Evolutionary conservation across 2,329 filamentous ascomycete species (phyloP), one percentile per base, ranked within the genome.

Genomic region (Rutstroemia sp.): DNA sequence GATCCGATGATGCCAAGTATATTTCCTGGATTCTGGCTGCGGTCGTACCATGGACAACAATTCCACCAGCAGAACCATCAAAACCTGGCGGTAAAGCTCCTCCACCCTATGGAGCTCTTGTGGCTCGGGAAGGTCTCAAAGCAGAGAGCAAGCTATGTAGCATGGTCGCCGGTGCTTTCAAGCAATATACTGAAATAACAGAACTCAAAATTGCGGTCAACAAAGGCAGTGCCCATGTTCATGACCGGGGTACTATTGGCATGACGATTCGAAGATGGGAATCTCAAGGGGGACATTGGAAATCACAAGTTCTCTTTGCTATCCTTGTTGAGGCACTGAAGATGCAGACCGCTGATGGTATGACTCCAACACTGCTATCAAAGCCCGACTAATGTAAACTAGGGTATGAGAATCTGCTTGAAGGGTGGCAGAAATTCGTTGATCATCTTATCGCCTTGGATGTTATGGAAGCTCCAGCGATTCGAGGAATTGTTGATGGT

Each of bases 191-290:
- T 4, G 78, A 84, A 45, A 89, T 95, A n/a, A 73, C 80, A 27
- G 71, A 71, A 9, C 67, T 86, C 16, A 89, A 89, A 64, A 70
- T 75, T 47, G 75, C 77, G 9, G 75, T 82, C 12, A 71, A 75
- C 42, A 72, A 76, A 39, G 70, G 74, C 12, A 71, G 75, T 14
- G 64, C 76, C 2, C 72, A 73, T 51, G 74, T 78, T 16, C 63
- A 73, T 9, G 74, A 82, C 57, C 76, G 87, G 36, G 87, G 88
- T 67, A 76, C 73, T 1, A 73, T 91, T 12, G 89, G 88, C 1
- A 89, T 91, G 86, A 79, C 81, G 1, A 84, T 95, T 56, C 80
- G 88, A 3, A 74, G 73, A 40, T 91, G 88, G 87, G 87, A 91
- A 44, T 68, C 76, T 0, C 74, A 73, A 23, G 76, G 75, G 25